Percentiles rank a stretch among this genome's conserved stretches.
These are phyloP conservation scores for Leccinum uliginosum DNA, from an alignment of 768 basidiomycete species.

Conservation along the genomic window DNA sequence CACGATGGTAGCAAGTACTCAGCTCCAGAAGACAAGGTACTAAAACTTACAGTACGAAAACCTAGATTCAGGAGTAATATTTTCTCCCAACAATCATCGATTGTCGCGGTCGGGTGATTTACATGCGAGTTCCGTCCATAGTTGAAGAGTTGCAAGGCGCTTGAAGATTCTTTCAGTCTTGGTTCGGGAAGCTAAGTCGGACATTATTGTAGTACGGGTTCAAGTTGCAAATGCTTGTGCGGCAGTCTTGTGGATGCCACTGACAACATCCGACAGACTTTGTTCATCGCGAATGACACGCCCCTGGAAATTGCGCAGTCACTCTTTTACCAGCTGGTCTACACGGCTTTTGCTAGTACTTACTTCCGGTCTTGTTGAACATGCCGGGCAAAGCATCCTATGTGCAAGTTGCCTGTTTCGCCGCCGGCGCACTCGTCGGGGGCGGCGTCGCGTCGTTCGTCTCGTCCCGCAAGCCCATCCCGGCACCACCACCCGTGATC, in stretches of 20 bases:
- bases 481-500: slow-evolving; percentile 33
- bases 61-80: slow-evolving; percentile 85
- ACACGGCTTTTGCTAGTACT: neutral
- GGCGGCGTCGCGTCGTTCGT: slow-evolving; percentile 63
- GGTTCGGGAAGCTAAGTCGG: neutral
- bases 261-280: too few species aligned
- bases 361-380: neutral
- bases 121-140: slow-evolving; percentile 47
- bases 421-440: slow-evolving; percentile 78
- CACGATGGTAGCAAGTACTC: slow-evolving; percentile 44
- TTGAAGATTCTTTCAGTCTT: slow-evolving; percentile 20
- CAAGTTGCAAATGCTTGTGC: too few species aligned
- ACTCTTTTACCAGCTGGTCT: neutral
- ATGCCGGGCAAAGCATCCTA: slow-evolving; percentile 45
- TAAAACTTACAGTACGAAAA: slow-evolving; percentile 33
- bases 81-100: slow-evolving; percentile 92
- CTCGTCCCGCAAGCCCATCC: slow-evolving; percentile 29
- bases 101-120: slow-evolving; percentile 76
- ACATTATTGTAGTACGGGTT: too few species aligned
- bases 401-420: slow-evolving; percentile 69
- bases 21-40: neutral
- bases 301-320: neutral
- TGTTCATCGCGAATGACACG: too few species aligned
- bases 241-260: too few species aligned
- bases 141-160: slow-evolving; percentile 64